Evolutionary conservation across 495 filamentous ascomycete genomes (phyloP).

Genomic region (Xylaria bambusicola): DNA sequence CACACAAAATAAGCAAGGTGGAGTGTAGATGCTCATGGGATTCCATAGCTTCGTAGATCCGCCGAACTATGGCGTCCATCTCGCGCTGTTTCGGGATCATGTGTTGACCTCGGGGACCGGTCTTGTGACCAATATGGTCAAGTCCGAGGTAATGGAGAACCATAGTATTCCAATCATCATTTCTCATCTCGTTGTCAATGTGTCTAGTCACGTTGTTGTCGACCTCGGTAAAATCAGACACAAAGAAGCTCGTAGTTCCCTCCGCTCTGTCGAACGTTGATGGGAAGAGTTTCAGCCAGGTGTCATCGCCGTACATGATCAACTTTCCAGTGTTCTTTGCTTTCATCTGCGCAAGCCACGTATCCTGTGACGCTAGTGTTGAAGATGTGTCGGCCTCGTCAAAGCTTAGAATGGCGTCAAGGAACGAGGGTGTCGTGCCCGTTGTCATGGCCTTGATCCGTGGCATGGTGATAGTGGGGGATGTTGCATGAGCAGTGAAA

Average conservation of each 20-base stretch:
- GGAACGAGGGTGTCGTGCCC: conserved; percentile 92
- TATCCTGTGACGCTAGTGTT: conserved; percentile 83
- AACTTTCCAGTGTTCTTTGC: conserved; percentile 68
- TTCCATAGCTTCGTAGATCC: conserved; percentile 77
- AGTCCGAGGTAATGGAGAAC: conserved; percentile 94
- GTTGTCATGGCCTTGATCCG: conserved; percentile 97
- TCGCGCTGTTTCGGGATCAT: conserved; percentile 93
- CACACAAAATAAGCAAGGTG: conserved; percentile 82
- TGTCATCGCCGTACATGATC: conserved; percentile 97
- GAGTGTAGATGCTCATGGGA: conserved; percentile 66
- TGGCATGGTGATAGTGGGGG: conserved; percentile 98
- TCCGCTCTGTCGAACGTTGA: conserved; percentile 80
- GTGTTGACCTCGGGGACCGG: conserved; percentile 83
- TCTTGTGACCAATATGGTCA: conserved; percentile 97
- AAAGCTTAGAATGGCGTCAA: conserved; percentile 96
- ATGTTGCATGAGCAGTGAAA: conserved; percentile 93
- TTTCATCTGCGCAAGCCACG: conserved; percentile 91
- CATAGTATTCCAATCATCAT: conserved; percentile 87
- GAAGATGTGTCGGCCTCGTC: conserved; percentile 90
- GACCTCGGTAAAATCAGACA: conserved; percentile 97
- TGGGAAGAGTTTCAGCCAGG: conserved; percentile 96
- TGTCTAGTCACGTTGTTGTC: conserved; percentile 97
- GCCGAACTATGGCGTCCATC: conserved; percentile 82
- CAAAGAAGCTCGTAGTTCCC: conserved; percentile 96
- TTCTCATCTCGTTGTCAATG: conserved; percentile 70